Evolutionary conservation across 139 green algal genomes (phyloP).

Genomic region (Spirogloea muscicola): DNA sequence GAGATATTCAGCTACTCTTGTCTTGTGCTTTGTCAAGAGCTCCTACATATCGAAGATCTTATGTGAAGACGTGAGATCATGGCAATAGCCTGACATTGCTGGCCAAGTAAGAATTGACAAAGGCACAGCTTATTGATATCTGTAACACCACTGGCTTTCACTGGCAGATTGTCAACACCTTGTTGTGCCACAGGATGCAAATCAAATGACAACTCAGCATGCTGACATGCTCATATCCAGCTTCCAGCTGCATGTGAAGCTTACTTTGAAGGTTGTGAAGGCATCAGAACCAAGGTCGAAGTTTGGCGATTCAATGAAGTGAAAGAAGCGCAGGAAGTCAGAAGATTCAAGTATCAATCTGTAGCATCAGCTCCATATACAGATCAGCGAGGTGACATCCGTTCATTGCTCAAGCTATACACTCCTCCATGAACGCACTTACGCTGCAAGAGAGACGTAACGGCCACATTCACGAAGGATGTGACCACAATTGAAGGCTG

Average conservation of each 20-base stretch:
- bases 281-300: slow-evolving; percentile 92
- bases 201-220: too few relatives aligned
- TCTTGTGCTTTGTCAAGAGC: slow-evolving; percentile 33
- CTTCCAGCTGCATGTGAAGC: neutral
- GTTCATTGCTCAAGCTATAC: neutral
- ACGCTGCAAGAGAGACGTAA: slow-evolving; percentile 1
- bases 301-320: slow-evolving; percentile 75
- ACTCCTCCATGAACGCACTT: neutral
- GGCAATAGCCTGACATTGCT: too few relatives aligned
- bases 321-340: slow-evolving; percentile 68
- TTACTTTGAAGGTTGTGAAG: slow-evolving; percentile 74
- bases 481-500: neutral
- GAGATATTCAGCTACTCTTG: slow-evolving; percentile 24
- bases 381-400: neutral
- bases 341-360: slow-evolving; percentile 44
- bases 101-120: too few relatives aligned
- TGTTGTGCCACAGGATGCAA: too few relatives aligned
- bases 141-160: too few relatives aligned
- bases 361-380: neutral
- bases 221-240: too few relatives aligned
- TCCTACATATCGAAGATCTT: too few relatives aligned
- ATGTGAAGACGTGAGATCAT: too few relatives aligned
- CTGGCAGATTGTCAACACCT: too few relatives aligned
- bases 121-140: too few relatives aligned
- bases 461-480: slow-evolving; percentile 13